A percentile compares a stretch with the other conserved stretches of the same genome.
Evolutionary conservation across 225 moss, liverwort and hornwort genomes (phyloP).

Genomic region (Ulota crispa): DNA sequence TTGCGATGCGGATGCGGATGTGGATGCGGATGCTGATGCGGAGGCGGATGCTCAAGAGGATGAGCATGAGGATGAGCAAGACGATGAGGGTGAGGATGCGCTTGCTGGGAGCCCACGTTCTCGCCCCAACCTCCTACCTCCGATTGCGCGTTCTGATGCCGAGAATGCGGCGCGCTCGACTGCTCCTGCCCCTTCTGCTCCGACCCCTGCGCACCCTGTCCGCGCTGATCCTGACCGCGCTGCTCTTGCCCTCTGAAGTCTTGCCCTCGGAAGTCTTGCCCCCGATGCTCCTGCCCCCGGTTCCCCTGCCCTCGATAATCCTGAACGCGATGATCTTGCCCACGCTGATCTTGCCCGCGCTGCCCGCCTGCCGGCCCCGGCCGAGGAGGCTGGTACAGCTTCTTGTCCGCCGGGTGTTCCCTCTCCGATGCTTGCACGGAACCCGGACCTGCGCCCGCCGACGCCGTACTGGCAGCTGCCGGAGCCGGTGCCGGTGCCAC

Average conservation of each 20-base stretch:
- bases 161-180: conserved; percentile 26
- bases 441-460: not conserved
- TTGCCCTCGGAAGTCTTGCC: conserved; percentile 36
- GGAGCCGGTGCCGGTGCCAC: not conserved
- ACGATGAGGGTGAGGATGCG: not conserved
- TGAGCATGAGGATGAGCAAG: too few relatives aligned
- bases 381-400: conserved; percentile 59
- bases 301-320: conserved; percentile 35
- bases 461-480: not conserved
- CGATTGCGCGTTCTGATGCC: conserved; percentile 25
- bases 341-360: conserved; percentile 49
- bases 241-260: conserved; percentile 44
- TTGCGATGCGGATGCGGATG: conserved; percentile 25
- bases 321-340: conserved; percentile 43
- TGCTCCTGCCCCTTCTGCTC: conserved; percentile 44
- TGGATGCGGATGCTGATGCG: not conserved
- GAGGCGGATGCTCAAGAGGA: not conserved
- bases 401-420: conserved; percentile 48
- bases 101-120: conserved; percentile 39
- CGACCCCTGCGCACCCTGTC: conserved; percentile 22
- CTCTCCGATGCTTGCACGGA: conserved; percentile 29
- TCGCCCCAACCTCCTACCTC: conserved; percentile 32
- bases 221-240: conserved; percentile 36
- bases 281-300: conserved; percentile 38
- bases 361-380: conserved; percentile 38